Conservation (phyloP, 352 stramenopile species). For the Pythium volutum region DNA sequence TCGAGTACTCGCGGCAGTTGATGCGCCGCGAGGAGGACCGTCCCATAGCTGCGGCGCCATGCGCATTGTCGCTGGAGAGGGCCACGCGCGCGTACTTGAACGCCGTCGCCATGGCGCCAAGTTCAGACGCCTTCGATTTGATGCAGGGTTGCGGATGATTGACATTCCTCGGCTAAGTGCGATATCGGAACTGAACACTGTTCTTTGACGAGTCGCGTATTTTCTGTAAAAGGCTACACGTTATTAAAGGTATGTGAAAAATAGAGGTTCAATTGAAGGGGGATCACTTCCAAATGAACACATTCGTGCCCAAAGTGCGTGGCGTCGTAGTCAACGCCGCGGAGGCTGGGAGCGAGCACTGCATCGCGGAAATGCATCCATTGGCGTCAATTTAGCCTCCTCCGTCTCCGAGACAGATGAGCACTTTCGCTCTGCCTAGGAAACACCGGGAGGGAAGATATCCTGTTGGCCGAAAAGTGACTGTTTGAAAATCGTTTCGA, state of each 20-base stretch:
- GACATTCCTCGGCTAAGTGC: conserved; percentile 9
- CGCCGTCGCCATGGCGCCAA: conserved; percentile 11
- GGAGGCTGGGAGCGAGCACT: no score
- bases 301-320: no score
- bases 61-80: conserved; percentile 5
- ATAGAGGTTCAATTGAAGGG: background rate
- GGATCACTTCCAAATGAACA: no score
- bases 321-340: no score
- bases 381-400: no score
- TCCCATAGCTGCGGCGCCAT: background rate
- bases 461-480: no score
- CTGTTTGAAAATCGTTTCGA: no score
- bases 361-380: no score
- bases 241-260: background rate
- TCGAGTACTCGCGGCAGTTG: conserved; percentile 62
- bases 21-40: conserved; percentile 32
- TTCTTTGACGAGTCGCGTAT: background rate
- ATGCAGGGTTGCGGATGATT: background rate
- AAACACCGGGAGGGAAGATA: no score
- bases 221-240: background rate
- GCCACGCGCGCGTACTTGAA: conserved; percentile 24
- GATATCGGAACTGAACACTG: conserved; percentile 10
- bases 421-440: no score
- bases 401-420: no score
- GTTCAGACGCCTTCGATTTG: background rate